Conservation (phyloP, 2,329 filamentous ascomycete genomes). For the Cladophialophora yegresii region DNA sequence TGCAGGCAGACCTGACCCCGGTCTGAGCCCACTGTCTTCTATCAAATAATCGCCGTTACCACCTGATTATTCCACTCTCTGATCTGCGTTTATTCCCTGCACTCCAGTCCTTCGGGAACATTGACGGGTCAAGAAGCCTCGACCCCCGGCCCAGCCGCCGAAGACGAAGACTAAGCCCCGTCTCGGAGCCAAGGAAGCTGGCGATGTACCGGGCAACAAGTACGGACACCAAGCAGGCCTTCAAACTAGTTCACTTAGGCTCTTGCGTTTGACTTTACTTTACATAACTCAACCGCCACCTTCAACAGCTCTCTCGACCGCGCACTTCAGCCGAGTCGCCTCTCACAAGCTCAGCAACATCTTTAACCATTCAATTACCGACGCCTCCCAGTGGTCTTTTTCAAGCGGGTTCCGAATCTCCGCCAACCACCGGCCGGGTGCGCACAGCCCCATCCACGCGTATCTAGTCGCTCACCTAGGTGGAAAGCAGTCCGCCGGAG, state of each 20-base stretch:
- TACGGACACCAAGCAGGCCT: constrained; percentile 4
- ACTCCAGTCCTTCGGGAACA: constrained; percentile 15
- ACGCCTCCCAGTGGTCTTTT: not conserved
- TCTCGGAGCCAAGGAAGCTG: not conserved
- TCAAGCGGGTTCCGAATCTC: not conserved
- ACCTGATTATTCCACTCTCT: constrained; percentile 1
- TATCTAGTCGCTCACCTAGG: constrained; percentile 2
- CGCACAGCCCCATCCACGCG: constrained; percentile 9
- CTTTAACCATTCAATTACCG: not conserved
- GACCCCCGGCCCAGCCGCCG: constrained; percentile 2
- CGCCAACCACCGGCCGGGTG: constrained; percentile 4
- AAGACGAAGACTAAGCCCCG: constrained; percentile 1
- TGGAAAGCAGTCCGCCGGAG: constrained; percentile 5
- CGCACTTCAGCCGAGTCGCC: not conserved
- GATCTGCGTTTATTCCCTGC: not conserved
- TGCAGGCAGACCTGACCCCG: constrained; percentile 12
- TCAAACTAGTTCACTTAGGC: not conserved
- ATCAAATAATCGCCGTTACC: not conserved
- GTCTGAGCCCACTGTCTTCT: not conserved
- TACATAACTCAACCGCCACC: constrained; percentile 9
- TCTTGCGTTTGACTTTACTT: constrained; percentile 2
- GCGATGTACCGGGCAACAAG: not conserved
- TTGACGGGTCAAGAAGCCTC: constrained; percentile 4
- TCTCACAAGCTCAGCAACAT: not conserved
- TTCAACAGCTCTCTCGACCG: not conserved